Conservation (phyloP, 768 basidiomycete genomes). For the Tricholoma furcatifolium region DNA sequence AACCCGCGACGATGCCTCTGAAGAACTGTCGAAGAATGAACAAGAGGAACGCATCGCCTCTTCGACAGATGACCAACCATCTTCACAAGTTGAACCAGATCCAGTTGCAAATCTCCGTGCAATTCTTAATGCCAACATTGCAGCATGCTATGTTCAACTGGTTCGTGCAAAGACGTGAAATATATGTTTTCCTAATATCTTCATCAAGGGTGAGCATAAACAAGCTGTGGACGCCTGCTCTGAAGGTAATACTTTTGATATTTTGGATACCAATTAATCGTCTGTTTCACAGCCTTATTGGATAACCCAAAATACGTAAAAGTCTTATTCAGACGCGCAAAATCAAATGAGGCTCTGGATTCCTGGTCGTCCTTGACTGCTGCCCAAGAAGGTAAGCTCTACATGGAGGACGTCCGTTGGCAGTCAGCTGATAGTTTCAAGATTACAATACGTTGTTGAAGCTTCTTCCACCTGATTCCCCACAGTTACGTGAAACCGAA, state of each 20-base stretch:
- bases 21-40: slow-evolving; percentile 12
- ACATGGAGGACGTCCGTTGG: neutral
- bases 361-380: slow-evolving; percentile 82
- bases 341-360: slow-evolving; percentile 75
- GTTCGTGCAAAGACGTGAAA: slow-evolving; percentile 40
- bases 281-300: slow-evolving; percentile 35
- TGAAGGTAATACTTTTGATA: slow-evolving; percentile 45
- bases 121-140: slow-evolving; percentile 84
- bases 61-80: slow-evolving; percentile 12
- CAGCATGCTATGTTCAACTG: slow-evolving; percentile 78
- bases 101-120: slow-evolving; percentile 62
- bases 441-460: slow-evolving; percentile 77
- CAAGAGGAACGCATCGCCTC: slow-evolving; percentile 22
- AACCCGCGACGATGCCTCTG: slow-evolving; percentile 10
- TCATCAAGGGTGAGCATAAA: slow-evolving; percentile 67
- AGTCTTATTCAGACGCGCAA: slow-evolving; percentile 85
- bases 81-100: slow-evolving; percentile 14
- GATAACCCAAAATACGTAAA: slow-evolving; percentile 88
- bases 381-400: slow-evolving; percentile 74
- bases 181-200: slow-evolving; percentile 5
- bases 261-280: slow-evolving; percentile 2
- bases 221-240: slow-evolving; percentile 80
- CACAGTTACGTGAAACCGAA: slow-evolving; percentile 47
- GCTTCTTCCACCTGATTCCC: slow-evolving; percentile 56
- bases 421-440: slow-evolving; percentile 26